phyloP scores from a whole-genome alignment of 441 rosid species.

The Adansonia grandidieri region DNA sequence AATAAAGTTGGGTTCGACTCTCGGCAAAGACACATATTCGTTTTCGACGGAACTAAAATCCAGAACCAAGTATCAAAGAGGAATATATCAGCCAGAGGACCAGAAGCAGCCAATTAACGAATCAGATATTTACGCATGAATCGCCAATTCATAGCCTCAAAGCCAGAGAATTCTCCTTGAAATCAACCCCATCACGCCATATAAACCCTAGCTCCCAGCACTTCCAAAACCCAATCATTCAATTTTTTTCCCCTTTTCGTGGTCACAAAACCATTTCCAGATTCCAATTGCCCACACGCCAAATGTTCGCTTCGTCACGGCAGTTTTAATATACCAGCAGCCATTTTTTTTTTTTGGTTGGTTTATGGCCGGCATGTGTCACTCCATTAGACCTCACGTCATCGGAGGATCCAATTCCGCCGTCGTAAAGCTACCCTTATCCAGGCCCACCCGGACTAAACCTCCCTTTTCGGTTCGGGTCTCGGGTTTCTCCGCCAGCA shows the following conservation, averaged over 20 bases:
- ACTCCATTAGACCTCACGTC: constrained; percentile 52
- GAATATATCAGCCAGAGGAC: neutral
- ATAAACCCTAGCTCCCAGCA: neutral
- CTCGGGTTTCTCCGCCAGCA: constrained; percentile 35
- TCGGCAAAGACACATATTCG: too few species aligned
- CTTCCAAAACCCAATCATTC: neutral
- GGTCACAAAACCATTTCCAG: constrained; percentile 21
- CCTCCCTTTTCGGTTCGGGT: constrained; percentile 55
- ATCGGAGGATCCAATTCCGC: constrained; percentile 41
- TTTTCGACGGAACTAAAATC: neutral
- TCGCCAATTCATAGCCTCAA: neutral
- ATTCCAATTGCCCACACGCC: neutral
- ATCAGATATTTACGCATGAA: constrained; percentile 35
- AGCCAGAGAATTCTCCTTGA: neutral
- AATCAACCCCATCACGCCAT: neutral
- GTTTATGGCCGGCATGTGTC: constrained; percentile 69
- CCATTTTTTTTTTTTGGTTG: neutral
- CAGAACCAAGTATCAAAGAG: neutral
- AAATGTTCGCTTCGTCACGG: constrained; percentile 2
- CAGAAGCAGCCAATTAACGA: neutral
- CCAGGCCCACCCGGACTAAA: constrained; percentile 35
- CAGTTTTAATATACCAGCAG: neutral
- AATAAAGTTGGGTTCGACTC: too few species aligned
- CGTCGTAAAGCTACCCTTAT: constrained; percentile 35
- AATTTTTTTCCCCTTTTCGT: neutral